These are phyloP conservation scores for Colletotrichum salicis DNA, from an alignment of 2,329 filamentous ascomycete genomes.

Conservation along the genomic window DNA sequence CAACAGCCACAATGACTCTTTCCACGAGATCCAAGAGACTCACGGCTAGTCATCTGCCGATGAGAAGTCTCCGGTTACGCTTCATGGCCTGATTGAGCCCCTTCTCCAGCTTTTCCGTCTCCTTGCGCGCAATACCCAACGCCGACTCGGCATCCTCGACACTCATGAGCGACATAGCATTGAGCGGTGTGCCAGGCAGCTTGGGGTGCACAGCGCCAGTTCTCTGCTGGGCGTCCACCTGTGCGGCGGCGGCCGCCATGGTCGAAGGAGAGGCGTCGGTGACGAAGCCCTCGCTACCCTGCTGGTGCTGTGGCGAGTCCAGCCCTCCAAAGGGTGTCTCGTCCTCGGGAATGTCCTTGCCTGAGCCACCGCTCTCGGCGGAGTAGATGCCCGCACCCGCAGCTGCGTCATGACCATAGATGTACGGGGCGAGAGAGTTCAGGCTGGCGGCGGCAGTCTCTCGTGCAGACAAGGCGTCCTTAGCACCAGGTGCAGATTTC, in stretches of 20 bases:
- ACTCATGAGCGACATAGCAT: constrained; percentile 66
- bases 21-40: constrained; percentile 19
- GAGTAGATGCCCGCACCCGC: constrained; percentile 56
- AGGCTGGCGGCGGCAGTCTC: constrained; percentile 61
- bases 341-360: constrained; percentile 37
- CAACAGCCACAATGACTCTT: constrained; percentile 33
- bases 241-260: constrained; percentile 13
- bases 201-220: constrained; percentile 18
- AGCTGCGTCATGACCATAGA: constrained; percentile 60
- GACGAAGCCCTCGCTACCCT: constrained; percentile 10
- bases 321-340: constrained; percentile 37
- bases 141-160: constrained; percentile 72
- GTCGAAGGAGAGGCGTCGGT: constrained; percentile 12
- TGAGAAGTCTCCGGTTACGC: constrained; percentile 66
- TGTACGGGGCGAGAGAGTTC: constrained; percentile 66
- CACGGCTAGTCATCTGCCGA: constrained; percentile 42
- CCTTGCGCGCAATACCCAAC: constrained; percentile 62
- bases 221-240: constrained; percentile 22
- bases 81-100: constrained; percentile 68
- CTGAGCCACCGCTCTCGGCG: constrained; percentile 34
- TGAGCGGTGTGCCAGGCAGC: constrained; percentile 46
- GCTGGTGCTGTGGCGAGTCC: constrained; percentile 29
- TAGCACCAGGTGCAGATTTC: constrained; percentile 47
- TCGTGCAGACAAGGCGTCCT: constrained; percentile 50
- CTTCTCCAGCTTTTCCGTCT: constrained; percentile 72